Evolutionary conservation across 148 eudicot genomes (phyloP), one percentile per base, ranked within the genome.

Genomic region (Arbutus unedo): DNA sequence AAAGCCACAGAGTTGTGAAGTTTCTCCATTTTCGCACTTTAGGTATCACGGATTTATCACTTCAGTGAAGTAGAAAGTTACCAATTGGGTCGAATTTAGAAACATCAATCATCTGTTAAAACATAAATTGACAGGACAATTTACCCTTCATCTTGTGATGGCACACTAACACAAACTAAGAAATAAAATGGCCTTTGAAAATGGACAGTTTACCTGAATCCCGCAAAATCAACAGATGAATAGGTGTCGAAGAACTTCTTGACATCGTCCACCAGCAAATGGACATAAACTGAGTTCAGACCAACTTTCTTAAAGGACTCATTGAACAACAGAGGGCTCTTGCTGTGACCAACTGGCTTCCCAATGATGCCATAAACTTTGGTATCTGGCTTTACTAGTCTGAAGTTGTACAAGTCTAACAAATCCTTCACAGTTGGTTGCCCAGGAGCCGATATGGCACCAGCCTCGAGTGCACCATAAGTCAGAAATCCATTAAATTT

Each of bases 301-400:
- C 98, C 94, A 57, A 87, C 87, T 77, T 84, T 81, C 85, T 87
- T 92, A 67, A 92, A 92, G 25, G 93, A 86, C 83, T 84, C 76
- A 82, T 94, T 94, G 81, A 86, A 94, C 55, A 94, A 81, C 38
- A 87, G 85, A 57, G 96, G 98, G 62, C 94, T 90, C 83, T 94
- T 94, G 90, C 98, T 94, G 84, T 94, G 98, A 45, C 93, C 84
- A 79, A 94, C 93, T 9, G 98, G 98, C 50, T 94, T 94, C 82
- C 98, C 98, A 43, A 94, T 88, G 73, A 94, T 83, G 79, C 98
- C 98, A 83, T 84, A 92, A 16, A 94, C 88, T 89, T 91, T 91
- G 44, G 98, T 94, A 59, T 90, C 93, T 38, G 89, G 84, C 57
- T 89, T 91, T 62, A 94, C 83, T 54, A 73, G 87, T 81, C 96